These are phyloP conservation scores for Balamuthia mandrillaris DNA, from an alignment of 208 protist species.

Conservation along the genomic window DNA sequence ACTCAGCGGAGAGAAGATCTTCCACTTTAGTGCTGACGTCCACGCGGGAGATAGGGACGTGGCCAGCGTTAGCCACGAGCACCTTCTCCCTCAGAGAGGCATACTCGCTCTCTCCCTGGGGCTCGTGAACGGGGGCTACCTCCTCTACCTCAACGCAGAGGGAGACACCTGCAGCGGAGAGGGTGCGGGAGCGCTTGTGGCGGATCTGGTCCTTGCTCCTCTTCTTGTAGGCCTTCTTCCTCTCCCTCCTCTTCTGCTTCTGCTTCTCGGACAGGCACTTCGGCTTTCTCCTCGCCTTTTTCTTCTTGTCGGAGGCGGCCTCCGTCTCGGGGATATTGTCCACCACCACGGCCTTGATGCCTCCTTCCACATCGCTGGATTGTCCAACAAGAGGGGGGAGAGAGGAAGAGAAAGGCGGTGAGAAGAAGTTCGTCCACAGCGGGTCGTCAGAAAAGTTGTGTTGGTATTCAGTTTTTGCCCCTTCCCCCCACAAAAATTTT, in stretches of 20 bases:
- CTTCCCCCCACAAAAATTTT: no score
- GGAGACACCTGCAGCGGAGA: no score
- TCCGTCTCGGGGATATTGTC: neutral
- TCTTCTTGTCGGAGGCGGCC: neutral
- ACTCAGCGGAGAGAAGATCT: neutral
- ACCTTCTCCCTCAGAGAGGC: neutral
- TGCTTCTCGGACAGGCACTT: neutral
- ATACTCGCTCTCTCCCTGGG: neutral
- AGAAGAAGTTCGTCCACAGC: no score
- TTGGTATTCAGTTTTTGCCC: no score
- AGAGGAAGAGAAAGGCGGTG: no score
- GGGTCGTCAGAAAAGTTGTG: no score
- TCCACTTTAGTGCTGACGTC: slow-evolving; percentile 16
- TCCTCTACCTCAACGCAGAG: neutral
- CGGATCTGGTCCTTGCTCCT: no score
- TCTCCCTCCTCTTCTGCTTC: neutral
- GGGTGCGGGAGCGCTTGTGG: no score
- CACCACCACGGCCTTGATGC: no score
- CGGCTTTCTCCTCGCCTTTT: neutral
- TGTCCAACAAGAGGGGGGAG: no score
- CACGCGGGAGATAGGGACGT: neutral
- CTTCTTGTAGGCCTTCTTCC: neutral
- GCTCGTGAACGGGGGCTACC: neutral
- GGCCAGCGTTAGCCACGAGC: neutral
- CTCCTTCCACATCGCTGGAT: no score